Evolutionary conservation across 2,329 filamentous ascomycete genomes (phyloP), one percentile per base, ranked within the genome.

Genomic region (Didymella exigua): DNA sequence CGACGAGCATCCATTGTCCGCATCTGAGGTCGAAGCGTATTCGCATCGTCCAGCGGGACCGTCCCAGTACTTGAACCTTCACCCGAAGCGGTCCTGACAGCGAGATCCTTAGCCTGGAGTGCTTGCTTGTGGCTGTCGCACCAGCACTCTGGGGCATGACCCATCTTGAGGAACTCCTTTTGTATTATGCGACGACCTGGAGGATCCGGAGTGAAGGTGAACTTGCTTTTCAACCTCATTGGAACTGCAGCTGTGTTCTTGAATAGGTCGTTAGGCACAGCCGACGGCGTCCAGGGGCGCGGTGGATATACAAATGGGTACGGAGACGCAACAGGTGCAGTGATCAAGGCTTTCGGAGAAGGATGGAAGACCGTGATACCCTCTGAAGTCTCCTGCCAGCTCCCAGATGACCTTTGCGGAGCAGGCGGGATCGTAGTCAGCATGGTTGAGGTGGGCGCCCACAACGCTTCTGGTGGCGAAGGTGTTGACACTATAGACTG

Each of bases 81-180:
- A n/a, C n/a, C n/a, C n/a, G n/a, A 27, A 27, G 26, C 26, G 26
- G 36, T 13, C 13, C 24, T 24, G 13, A 23, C 13, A 9, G 36
- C 21, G 5, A 24, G 21, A 7, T 38, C 19, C n/a, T 19, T 23
- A 24, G 36, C 36, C 19, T 23, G 34, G 21, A 18, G 34, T 37
- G 34, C 19, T 2, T 34, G n/a, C 14, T 13, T 43, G 24, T 34
- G 38, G 27, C 62, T 42, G 18, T 38, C 40, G 36, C 67, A 70
- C 67, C 67, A 70, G 40, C 67, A 70, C 11, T 58, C 54, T 21
- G 58, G 51, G 4, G 62, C 58, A 42, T 70, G 66, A 2, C 67
- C 66, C 52, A 64, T 60, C 18, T 45, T 44, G 18, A 69, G 51
- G 44, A 69, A 70, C 1, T 56, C 44, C 0, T 54, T 37, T 5